Base-by-base conservation (phyloP, 2,329 filamentous ascomycete genomes). In the Didymella glomerata region DNA sequence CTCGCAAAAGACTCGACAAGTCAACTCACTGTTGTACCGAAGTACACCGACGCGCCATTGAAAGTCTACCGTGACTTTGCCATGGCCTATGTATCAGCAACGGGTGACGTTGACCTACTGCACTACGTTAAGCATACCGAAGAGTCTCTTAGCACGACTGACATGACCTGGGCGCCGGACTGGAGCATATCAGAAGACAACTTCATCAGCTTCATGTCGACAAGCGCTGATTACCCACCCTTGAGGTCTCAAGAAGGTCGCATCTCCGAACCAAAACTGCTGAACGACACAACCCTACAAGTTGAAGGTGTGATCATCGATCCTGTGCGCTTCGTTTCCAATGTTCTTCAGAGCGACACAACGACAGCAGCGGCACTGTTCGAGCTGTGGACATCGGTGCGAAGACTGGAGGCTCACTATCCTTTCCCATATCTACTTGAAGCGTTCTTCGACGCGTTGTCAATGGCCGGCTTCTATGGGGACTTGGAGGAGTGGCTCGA, bases 1-100 rank as follows among this genome's bases (percentile, higher is more conserved):
- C 54, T 44, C 68, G 54, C 42, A 3, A 45, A 55, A 5, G 46
- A 58, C n/a, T 53, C 36, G 9, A 42, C 45, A 16, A 32, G 34
- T 14, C 40, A 32, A 3, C 32, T 62, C 20, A 22, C n/a, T 4
- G 18, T 62, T 7, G 32, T 41, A 2, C 60, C 60, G 8, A 62
- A 62, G 22, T 62, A 62, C 46, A 57, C 51, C 3, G 56, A 60
- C n/a, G 3, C 48, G 4, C 57, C 51, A 7, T 27, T 36, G 6
- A 54, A 57, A 5, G 56, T 62, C n/a, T 62, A 62, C 32, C 53
- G 38, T 8, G 47, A 60, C n/a, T 62, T 62, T 24, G 60, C 60
- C 3, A 24, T 25, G 5, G 27, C 54, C 4, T 60, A 62, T 11
- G 41, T 62, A 14, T 32, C 27, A 1, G 30, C 40, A 4, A 54